Evolutionary conservation across 768 basidiomycete species (phyloP).

Genomic region (Candolleomyces eurysporus): DNA sequence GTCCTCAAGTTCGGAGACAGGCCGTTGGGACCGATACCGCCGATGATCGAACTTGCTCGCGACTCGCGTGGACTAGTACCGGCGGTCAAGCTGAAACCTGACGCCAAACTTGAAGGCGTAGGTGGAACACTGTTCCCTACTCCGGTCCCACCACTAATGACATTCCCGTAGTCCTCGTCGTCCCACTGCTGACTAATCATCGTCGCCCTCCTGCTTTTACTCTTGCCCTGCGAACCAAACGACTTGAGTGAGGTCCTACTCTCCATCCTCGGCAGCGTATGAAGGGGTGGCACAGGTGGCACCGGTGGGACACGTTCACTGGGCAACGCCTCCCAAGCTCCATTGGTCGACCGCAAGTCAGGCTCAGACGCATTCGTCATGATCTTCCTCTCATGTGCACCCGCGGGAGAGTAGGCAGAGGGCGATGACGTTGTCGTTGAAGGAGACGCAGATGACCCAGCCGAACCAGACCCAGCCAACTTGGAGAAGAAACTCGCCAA

Average conservation of each 20-base stretch:
- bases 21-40: not conserved
- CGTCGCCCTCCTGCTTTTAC: not conserved
- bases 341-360: not conserved
- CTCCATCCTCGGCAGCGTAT: not conserved
- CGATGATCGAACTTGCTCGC: not conserved
- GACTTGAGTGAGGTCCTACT: not conserved
- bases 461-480: not conserved
- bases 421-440: not conserved
- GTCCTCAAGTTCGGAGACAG: not conserved
- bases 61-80: not conserved
- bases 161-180: too few relatives aligned
- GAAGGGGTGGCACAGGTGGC: slow-evolving; percentile 2
- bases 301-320: slow-evolving; percentile 6
- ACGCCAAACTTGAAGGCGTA: not conserved
- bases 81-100: not conserved
- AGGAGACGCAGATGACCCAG: not conserved
- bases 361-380: not conserved
- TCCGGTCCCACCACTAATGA: too few relatives aligned
- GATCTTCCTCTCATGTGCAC: not conserved
- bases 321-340: not conserved
- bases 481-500: slow-evolving; percentile 13
- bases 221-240: not conserved
- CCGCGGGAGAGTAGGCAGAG: not conserved
- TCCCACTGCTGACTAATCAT: not conserved
- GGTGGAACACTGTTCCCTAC: not conserved